Percentiles rank a stretch among this genome's conserved stretches.
phyloP scores from a whole-genome alignment of 495 filamentous ascomycete species.

The Aspergillus bridgeri region DNA sequence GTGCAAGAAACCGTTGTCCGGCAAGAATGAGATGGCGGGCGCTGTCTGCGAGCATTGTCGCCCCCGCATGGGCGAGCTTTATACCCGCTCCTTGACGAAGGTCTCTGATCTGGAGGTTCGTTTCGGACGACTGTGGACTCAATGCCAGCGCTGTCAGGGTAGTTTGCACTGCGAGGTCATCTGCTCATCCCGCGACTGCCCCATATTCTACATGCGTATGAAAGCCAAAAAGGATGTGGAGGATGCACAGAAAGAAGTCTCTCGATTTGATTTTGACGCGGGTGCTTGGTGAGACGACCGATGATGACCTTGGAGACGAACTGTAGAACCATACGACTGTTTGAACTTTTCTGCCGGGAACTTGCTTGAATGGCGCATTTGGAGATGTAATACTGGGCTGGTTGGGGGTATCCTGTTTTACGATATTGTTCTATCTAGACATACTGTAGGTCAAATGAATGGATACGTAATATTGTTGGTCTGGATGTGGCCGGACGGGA shows the following conservation, averaged over 20 bases:
- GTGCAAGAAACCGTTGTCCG: conserved; percentile 90
- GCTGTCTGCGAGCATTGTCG: conserved; percentile 86
- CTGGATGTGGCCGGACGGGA: too few relatives aligned
- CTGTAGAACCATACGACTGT: conserved; percentile 3
- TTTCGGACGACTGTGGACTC: conserved; percentile 93
- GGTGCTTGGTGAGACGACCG: conserved; percentile 49
- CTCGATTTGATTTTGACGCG: conserved; percentile 82
- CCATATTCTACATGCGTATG: conserved; percentile 99
- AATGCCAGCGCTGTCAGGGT: conserved; percentile 97
- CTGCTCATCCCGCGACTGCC: conserved; percentile 91
- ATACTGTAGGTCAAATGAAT: not conserved
- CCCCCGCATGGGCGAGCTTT: conserved; percentile 84
- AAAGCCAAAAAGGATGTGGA: conserved; percentile 99
- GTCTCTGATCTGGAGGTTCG: conserved; percentile 88
- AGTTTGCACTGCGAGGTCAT: conserved; percentile 98
- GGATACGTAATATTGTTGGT: not conserved
- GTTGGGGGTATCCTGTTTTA: not conserved
- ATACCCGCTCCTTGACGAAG: conserved; percentile 83
- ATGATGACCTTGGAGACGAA: conserved; percentile 9
- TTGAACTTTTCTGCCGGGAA: not conserved
- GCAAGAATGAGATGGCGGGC: conserved; percentile 73
- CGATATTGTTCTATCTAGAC: not conserved
- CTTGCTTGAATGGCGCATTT: conserved; percentile 5
- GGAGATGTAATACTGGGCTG: not conserved
- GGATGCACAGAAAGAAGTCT: conserved; percentile 86